phyloP scores from a whole-genome alignment of 192 early-diverging fungal species.

The Backusella parvicylindrica region DNA sequence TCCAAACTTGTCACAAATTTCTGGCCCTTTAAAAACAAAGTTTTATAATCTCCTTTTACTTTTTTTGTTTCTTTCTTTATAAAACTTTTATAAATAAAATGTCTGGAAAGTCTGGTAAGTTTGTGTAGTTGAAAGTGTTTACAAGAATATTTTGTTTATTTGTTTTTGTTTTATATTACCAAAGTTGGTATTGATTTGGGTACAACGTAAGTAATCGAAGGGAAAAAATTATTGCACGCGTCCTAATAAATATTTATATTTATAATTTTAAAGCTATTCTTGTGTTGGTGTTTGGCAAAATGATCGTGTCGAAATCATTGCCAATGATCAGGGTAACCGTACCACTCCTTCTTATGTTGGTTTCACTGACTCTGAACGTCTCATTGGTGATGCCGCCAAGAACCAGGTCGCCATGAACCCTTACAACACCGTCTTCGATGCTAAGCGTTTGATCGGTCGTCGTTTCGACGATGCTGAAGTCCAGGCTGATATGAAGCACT shows the following conservation, averaged over 20 bases:
- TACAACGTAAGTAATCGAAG: constrained; percentile 53
- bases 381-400: constrained; percentile 99
- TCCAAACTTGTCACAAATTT: constrained; percentile 23
- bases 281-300: constrained; percentile 77
- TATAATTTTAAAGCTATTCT: constrained; percentile 93
- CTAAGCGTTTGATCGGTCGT: constrained; percentile 97
- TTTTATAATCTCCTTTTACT: background rate
- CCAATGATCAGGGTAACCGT: constrained; percentile 99
- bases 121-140: background rate
- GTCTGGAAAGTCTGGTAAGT: constrained; percentile 35
- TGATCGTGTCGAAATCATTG: constrained; percentile 88
- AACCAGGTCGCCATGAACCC: constrained; percentile 92
- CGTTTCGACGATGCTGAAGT: constrained; percentile 89
- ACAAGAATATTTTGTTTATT: background rate
- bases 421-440: constrained; percentile 89
- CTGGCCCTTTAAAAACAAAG: background rate
- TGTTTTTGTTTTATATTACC: background rate
- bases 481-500: constrained; percentile 99
- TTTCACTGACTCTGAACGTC: constrained; percentile 96
- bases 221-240: background rate
- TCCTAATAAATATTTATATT: constrained; percentile 63
- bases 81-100: constrained; percentile 4
- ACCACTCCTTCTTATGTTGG: constrained; percentile 98
- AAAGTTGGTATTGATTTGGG: constrained; percentile 42
- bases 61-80: constrained; percentile 7